Evolutionary conservation across 2,329 filamentous ascomycete genomes (phyloP), one percentile per base, ranked within the genome.

Genomic region (Pezizomycotina sp.): DNA sequence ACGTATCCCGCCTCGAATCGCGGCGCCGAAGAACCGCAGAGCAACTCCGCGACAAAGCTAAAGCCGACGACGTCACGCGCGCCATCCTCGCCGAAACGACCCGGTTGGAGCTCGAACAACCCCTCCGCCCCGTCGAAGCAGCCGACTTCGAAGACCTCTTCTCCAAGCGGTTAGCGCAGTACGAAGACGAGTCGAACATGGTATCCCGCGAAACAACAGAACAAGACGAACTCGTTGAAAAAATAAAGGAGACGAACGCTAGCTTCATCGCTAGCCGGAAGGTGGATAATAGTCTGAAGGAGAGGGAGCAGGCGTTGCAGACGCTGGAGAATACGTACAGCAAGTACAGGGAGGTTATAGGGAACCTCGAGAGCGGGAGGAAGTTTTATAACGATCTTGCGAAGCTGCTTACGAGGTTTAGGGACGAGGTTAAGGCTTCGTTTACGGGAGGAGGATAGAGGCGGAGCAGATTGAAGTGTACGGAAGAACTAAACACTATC

Each of bases 341-440:
- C 57, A 91, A 86, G 59, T 95, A 95, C 62, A 92, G 92, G 59
- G 86, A 98, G 56, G 81, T 95, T 38, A 73, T 92, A 38, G 80
- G 71, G 47, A 92, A 95, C 53, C 66, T 93, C 2, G 86, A 95
- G 47, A 80, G 78, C 0, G 89, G 82, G 1, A 67, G 86, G 34
- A 93, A 89, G 55, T 98, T 98, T 55, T 98, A 95, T 62, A 98
- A 98, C 49, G 84, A 95, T 53, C 66, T 98, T 4, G 80, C 78
- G 29, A 80, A 77, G 57, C 83, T 95, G 45, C 79, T 92, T 1
- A 76, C 73, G 23, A 66, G 75, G 6, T 95, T 93, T 55, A 67
- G 83, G 12, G 86, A 93, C 48, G 78, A 80, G 22, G 74, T 74
- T 39, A 70, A 70, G 47, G 69, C 67, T 95, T 91, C 65, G 77